Base-by-base conservation (phyloP, 2,329 filamentous ascomycete genomes). In the Claviceps spartinae region DNA sequence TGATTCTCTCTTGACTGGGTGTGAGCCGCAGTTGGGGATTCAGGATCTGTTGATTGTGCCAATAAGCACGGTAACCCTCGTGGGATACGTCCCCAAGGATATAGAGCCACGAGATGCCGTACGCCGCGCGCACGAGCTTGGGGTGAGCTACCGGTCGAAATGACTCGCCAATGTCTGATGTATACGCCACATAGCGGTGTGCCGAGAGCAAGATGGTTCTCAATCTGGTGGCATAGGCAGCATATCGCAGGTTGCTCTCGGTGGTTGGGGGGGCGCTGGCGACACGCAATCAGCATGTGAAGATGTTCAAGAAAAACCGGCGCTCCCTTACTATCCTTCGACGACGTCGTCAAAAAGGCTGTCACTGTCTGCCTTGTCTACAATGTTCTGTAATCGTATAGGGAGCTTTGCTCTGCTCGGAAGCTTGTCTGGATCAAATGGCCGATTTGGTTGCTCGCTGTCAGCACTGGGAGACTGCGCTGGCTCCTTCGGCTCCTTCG, bases 151-250 rank as follows among this genome's bases (percentile, higher is more conserved):
- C 78, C 0, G 93, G 93, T 2, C 93, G 82, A 70, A 98, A 98
- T 0, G 87, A 94, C 69, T 98, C 93, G 65, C 93, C 93, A 57
- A 98, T 91, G 62, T 97, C 91, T 20, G 85, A 90, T 0, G 93
- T 97, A 67, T 98, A 98, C 52, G 93, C 93, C 48, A 98, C 89
- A 63, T 98, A 98, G 62, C 93, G 84, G 63, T 97, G 93, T 4
- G 90, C 90, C 16, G 86, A 88, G 59, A 90, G 74, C 62, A 98
- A 81, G 58, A 97, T 86, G 7, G 90, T 95, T 55, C 88, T 83
- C 56, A 93, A 72, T 48, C 93, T 83, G 54, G 83, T 82, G 47
- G 88, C 88, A 70, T 98, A 98, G 59, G 86, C 93, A 53, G 90
- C 91, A 70, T 97, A 98, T 62, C 93, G 86, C 62, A 95, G 73